phyloP scores from a whole-genome alignment of 768 basidiomycete genomes.

The Nidula microcarpa region DNA sequence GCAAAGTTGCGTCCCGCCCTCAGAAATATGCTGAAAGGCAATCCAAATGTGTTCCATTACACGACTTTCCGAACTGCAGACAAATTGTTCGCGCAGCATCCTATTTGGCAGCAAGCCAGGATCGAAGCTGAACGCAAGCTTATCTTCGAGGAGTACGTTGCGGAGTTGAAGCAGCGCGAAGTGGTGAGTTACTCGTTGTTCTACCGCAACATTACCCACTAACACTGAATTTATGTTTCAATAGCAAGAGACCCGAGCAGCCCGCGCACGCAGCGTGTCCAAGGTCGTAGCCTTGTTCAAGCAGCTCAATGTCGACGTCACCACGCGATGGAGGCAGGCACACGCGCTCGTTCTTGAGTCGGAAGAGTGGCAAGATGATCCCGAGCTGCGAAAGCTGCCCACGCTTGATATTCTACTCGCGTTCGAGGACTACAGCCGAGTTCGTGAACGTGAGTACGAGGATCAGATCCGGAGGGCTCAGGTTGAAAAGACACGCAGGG shows the following conservation, averaged over 20 bases:
- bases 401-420: conserved; percentile 89
- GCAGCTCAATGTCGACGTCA: conserved; percentile 82
- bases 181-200: conserved; percentile 52
- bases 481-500: conserved; percentile 80
- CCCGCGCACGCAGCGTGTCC: conserved; percentile 74
- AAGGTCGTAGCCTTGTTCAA: conserved; percentile 87
- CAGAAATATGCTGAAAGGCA: conserved; percentile 82
- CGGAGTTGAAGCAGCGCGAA: conserved; percentile 84
- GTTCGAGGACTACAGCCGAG: conserved; percentile 91
- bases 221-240: conserved; percentile 2
- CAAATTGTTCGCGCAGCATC: conserved; percentile 79
- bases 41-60: conserved; percentile 87
- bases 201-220: conserved; percentile 2
- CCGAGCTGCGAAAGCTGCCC: conserved; percentile 78
- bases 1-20: conserved; percentile 84
- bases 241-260: conserved; percentile 77
- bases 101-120: conserved; percentile 87
- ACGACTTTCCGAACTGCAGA: conserved; percentile 90
- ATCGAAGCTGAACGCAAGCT: conserved; percentile 82
- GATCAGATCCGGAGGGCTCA: conserved; percentile 77
- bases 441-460: conserved; percentile 88
- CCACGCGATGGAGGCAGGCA: conserved; percentile 90
- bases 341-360: conserved; percentile 74
- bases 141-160: conserved; percentile 90
- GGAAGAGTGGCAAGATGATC: conserved; percentile 73